Conservation (phyloP, 148 eudicot genomes). For the Oxyria digyna region DNA sequence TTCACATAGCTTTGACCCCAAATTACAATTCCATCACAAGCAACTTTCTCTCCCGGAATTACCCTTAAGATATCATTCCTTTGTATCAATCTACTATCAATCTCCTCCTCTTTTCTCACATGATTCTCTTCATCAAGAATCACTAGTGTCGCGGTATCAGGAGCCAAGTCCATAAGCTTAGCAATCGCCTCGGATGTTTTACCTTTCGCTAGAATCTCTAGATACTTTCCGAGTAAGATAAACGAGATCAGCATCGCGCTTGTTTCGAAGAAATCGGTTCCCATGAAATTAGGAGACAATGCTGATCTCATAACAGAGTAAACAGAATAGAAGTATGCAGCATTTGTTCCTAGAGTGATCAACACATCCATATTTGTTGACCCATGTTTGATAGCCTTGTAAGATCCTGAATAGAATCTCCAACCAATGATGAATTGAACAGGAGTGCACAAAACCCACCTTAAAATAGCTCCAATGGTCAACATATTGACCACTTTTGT, state of each 20-base stretch:
- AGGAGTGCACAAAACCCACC: constrained; percentile 81
- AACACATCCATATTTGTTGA: constrained; percentile 98
- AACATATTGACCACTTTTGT: constrained; percentile 63
- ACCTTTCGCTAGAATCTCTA: constrained; percentile 85
- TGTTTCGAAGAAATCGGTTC: constrained; percentile 89
- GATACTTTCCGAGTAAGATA: constrained; percentile 83
- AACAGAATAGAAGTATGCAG: constrained; percentile 89
- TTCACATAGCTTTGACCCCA: constrained; percentile 93
- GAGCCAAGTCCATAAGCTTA: constrained; percentile 92
- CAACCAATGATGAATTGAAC: constrained; percentile 87
- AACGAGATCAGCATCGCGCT: constrained; percentile 89
- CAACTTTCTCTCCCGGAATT: constrained; percentile 83
- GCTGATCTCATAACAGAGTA: constrained; percentile 72
- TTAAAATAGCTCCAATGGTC: constrained; percentile 48
- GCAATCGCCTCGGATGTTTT: constrained; percentile 94
- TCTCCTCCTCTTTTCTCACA: constrained; percentile 55
- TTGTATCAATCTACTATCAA: constrained; percentile 75
- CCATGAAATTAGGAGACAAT: constrained; percentile 42
- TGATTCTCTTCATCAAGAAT: constrained; percentile 45
- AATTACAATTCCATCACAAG: constrained; percentile 76
- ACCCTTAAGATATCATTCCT: constrained; percentile 68
- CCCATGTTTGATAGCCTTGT: constrained; percentile 61
- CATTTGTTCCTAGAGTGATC: constrained; percentile 87
- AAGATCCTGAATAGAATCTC: constrained; percentile 74
- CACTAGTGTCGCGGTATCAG: constrained; percentile 60